Conservation (phyloP, 352 stramenopile genomes). For the Phytophthora crassamura region DNA sequence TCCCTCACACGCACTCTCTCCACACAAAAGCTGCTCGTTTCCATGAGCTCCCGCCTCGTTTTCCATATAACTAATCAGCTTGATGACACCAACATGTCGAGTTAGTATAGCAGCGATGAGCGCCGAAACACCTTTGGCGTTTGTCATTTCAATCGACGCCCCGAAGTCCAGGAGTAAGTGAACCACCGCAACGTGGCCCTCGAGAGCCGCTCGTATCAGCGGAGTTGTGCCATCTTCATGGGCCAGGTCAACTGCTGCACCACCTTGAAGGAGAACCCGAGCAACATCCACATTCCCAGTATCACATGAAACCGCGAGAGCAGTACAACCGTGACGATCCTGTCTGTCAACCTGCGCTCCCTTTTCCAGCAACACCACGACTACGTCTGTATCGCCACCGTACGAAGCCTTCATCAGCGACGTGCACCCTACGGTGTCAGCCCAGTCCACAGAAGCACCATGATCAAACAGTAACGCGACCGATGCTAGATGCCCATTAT, state of each 20-base stretch:
- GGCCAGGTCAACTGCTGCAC: background rate
- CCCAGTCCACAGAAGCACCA: background rate
- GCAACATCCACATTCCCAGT: background rate
- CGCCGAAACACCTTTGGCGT: background rate
- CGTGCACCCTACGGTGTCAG: background rate
- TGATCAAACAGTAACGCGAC: background rate
- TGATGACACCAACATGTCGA: background rate
- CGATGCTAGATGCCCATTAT: background rate
- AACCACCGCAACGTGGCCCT: background rate
- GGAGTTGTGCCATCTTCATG: background rate
- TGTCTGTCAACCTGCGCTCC: background rate
- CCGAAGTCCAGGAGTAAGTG: background rate
- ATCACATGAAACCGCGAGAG: background rate
- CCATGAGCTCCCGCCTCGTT: too few relatives aligned
- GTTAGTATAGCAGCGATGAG: background rate
- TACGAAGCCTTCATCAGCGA: background rate
- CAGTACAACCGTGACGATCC: background rate
- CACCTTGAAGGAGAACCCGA: background rate
- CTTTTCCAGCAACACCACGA: background rate
- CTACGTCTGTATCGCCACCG: background rate
- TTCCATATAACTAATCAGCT: too few relatives aligned
- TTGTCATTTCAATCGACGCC: background rate
- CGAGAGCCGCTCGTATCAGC: background rate
- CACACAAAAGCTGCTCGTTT: too few relatives aligned
- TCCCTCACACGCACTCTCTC: too few relatives aligned